Evolutionary conservation across 2,329 filamentous ascomycete genomes (phyloP).

Genomic region (Daldinia eschscholtzii): DNA sequence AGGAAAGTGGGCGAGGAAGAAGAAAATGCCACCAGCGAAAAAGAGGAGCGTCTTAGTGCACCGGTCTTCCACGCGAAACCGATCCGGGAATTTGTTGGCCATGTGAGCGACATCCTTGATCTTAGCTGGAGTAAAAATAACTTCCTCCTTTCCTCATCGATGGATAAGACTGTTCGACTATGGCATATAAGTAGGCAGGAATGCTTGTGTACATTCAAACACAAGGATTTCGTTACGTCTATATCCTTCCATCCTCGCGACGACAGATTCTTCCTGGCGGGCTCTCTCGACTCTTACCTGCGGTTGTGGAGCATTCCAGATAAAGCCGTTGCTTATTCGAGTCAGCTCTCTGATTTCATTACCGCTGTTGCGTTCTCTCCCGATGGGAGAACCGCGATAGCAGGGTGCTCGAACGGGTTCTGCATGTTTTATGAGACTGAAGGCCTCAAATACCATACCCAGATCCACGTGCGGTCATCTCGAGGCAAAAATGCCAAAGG

Average conservation of each 20-base stretch:
- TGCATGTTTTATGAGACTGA: conserved; percentile 95
- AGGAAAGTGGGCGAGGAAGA: conserved; percentile 79
- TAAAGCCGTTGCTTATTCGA: conserved; percentile 88
- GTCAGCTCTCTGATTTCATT: conserved; percentile 84
- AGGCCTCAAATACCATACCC: conserved; percentile 83
- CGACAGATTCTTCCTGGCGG: conserved; percentile 95
- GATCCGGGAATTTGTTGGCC: conserved; percentile 82
- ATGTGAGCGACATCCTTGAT: conserved; percentile 87
- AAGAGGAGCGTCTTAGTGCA: conserved; percentile 78
- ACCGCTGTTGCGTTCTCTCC: conserved; percentile 95
- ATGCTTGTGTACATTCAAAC: conserved; percentile 93
- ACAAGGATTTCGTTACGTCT: conserved; percentile 94
- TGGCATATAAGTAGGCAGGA: conserved; percentile 91
- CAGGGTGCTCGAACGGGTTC: conserved; percentile 85
- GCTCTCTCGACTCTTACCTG: conserved; percentile 88
- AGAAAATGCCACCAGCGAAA: conserved; percentile 62
- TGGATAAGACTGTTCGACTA: conserved; percentile 96
- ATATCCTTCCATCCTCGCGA: conserved; percentile 95
- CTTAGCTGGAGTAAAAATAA: conserved; percentile 99
- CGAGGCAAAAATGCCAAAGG: conserved; percentile 94
- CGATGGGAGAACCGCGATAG: conserved; percentile 89
- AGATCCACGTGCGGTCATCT: conserved; percentile 93
- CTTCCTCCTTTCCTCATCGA: conserved; percentile 93
- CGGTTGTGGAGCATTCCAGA: conserved; percentile 97
- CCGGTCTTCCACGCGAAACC: conserved; percentile 89